A percentile compares a stretch with the other conserved stretches of the same genome.
Evolutionary conservation across 306 rosid genomes (phyloP).

Genomic region (Ormosia semicastrata): DNA sequence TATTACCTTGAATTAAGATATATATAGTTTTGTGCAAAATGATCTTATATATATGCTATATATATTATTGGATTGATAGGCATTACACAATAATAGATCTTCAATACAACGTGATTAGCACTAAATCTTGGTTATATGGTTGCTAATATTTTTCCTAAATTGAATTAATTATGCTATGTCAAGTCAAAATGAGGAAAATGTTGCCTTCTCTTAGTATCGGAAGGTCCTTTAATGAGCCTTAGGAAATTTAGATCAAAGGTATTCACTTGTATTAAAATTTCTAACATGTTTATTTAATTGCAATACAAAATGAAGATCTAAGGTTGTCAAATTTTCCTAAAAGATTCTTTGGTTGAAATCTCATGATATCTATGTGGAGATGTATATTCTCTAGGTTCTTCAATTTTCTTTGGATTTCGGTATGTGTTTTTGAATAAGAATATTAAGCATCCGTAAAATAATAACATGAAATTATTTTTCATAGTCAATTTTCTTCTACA

Average conservation of each 20-base stretch:
- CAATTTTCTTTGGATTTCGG: constrained; percentile 70
- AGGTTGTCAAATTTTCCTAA: no score
- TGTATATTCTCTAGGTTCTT: constrained; percentile 65
- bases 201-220: constrained; percentile 57
- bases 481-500: neutral
- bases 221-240: constrained; percentile 61
- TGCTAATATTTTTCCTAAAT: no score
- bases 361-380: constrained; percentile 96
- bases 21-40: no score
- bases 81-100: no score
- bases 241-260: constrained; percentile 77
- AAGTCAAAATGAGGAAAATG: no score
- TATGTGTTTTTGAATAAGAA: constrained; percentile 32
- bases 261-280: constrained; percentile 33
- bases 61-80: no score
- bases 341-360: constrained; percentile 98
- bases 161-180: no score
- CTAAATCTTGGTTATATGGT: no score
- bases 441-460: no score
- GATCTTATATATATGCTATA: no score
- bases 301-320: constrained; percentile 60
- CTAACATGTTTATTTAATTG: constrained; percentile 6
- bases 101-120: no score
- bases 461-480: neutral
- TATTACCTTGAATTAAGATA: no score